Percentiles rank a stretch among this genome's conserved stretches.
These are phyloP conservation scores for Hysterium pulicare DNA, from an alignment of 2,329 filamentous ascomycete genomes.

Conservation along the genomic window DNA sequence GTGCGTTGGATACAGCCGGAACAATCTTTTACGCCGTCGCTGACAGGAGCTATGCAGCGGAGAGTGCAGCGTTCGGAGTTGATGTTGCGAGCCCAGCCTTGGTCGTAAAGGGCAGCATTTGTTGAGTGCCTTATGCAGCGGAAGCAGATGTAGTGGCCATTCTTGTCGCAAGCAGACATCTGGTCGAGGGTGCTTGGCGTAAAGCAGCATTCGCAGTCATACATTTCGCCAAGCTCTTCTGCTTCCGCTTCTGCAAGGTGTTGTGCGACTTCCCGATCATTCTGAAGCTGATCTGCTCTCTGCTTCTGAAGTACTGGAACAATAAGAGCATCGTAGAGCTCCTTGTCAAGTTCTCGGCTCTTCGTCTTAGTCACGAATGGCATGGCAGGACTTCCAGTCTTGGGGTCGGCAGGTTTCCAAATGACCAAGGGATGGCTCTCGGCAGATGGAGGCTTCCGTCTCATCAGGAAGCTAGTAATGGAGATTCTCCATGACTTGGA, in stretches of 20 bases:
- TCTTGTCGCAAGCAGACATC: conserved; percentile 65
- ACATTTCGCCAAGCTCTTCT: conserved; percentile 45
- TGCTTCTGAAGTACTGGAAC: conserved; percentile 40
- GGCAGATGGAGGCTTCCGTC: conserved; percentile 56
- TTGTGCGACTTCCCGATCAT: conserved; percentile 42
- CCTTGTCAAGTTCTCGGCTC: conserved; percentile 53
- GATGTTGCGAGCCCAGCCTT: conserved; percentile 83
- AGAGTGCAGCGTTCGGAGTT: conserved; percentile 70
- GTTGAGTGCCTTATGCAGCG: conserved; percentile 78
- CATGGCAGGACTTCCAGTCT: conserved; percentile 51
- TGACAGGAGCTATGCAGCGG: conserved; percentile 74
- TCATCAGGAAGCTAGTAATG: conserved; percentile 66
- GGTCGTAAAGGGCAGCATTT: conserved; percentile 86
- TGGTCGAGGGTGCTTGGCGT: conserved; percentile 68
- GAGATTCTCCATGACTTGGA: conserved; percentile 76
- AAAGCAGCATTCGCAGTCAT: conserved; percentile 79
- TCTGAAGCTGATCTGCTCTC: conserved; percentile 35
- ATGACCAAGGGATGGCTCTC: conserved; percentile 59
- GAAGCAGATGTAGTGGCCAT: conserved; percentile 73
- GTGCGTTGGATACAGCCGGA: conserved; percentile 66
- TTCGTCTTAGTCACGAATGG: conserved; percentile 65
- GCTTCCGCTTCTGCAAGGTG: conserved; percentile 50
- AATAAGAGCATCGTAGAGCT: conserved; percentile 46
- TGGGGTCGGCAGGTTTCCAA: conserved; percentile 58
- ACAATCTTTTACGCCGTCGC: conserved; percentile 54